Evolutionary conservation across 768 basidiomycete genomes (phyloP), one percentile per base, ranked within the genome.

Genomic region (Boletus pseudo-olivaceus): DNA sequence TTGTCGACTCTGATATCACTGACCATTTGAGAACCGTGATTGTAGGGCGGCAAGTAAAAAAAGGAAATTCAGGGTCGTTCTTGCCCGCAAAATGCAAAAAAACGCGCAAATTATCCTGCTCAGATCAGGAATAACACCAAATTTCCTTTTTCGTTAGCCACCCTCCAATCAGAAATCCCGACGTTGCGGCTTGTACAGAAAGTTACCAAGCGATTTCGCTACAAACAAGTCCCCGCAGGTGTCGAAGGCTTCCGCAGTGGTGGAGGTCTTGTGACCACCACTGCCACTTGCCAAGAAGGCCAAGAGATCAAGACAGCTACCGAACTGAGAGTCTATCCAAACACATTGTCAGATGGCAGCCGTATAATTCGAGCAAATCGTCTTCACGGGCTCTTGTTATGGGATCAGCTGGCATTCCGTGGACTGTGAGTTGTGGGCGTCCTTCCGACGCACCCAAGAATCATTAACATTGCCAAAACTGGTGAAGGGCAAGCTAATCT

Each of bases 61-160:
- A 55, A 30, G 7, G 27, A 8, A 37, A 38, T 20, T 47, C 53
- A 60, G 54, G 49, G 59, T 56, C 49, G 23, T 50, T 19, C 10
- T 27, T 27, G 51, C 17, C 10, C 35, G 35, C 42, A 60, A 41
- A 39, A 7, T 29, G 2, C n/a, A 29, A n/a, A 27, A 30, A 19
- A 2, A 5, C 11, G 7, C n/a, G 8, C 30, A 32, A 19, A 5
- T 19, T 12, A n/a, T 14, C 44, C 10, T 20, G 20, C 30, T 15
- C 29, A 32, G 34, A 2, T n/a, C 14, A n/a, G 41, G 26, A 42
- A 42, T 42, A 11, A 14, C 19, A 45, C 30, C 4, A 20, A 19
- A 17, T 20, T 23, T 34, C 32, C 32, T 14, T 34, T 17, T 45
- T 19, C 29, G 44, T 45, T 30, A 19, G 17, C 17, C 20, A 11